Base-by-base conservation (phyloP, 108 stramenopile genomes). In the Pseudonitzschia multiseries region DNA sequence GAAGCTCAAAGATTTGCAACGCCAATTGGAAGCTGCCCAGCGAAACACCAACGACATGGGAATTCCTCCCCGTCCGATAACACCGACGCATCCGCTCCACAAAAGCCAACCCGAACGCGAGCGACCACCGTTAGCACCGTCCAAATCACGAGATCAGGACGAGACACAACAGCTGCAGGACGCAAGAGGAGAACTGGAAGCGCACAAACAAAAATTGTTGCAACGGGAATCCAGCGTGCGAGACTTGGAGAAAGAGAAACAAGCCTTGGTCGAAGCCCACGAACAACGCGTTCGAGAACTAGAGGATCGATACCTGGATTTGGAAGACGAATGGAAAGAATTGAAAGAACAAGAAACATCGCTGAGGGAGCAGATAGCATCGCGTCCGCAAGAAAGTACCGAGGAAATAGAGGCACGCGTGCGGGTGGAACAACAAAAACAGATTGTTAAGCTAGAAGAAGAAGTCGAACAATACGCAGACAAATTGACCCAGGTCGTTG, bases 401-500 rank as follows among this genome's bases (percentile, higher is more conserved):
- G 32, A 33, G 12, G 32, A 41, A 62, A 62, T 62, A 9, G 61
- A 33, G 61, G 50, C 24, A 29, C 65, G 56, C 21, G 31, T 33
- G 52, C 50, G 84, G 36, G 26, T 52, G 15, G 48, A 79, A 65
- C 83, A 79, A 24, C 73, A 82, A 20, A 57, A 60, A n/a, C 65
- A 59, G 15, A 81, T 86, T 65, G 70, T 65, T 20, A 36, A 43
- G 9, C 53, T 86, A 27, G 70, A 75, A 27, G 71, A 78, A 46
- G 61, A 86, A 57, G 43, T 86, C 26, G 36, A 57, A 17, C 48
- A 81, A 21, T 78, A 72, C 53, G 73, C 72, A 15, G 85, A 86
- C 27, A 78, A 86, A 72, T 73, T 78, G 8, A 83, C 80, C 28
- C 83, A 84, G 24, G 56, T 91, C 48, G 75, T 75, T 28, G 67